phyloP scores from a whole-genome alignment of 306 rosid genomes.

The Prunus salicina region DNA sequence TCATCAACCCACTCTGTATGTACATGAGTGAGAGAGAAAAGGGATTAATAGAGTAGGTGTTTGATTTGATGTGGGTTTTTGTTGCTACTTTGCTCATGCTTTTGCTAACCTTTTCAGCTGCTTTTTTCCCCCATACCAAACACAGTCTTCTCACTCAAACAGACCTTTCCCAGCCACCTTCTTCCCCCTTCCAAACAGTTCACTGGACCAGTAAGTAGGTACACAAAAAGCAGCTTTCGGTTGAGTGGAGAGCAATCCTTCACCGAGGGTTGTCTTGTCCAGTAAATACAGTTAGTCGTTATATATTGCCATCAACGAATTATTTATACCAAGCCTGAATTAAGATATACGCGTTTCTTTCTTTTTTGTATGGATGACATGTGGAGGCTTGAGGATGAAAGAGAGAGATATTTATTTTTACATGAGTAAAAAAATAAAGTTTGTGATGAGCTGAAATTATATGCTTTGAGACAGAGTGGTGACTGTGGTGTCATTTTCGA shows the following conservation, averaged over 20 bases:
- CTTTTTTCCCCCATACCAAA: constrained; percentile 27
- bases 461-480: not conserved
- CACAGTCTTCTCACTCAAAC: constrained; percentile 17
- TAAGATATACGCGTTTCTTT: too few species aligned
- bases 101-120: constrained; percentile 45
- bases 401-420: too few species aligned
- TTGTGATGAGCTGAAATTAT: too few species aligned
- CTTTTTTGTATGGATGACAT: too few species aligned
- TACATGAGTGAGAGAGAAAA: not conserved
- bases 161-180: constrained; percentile 23
- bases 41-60: constrained; percentile 39
- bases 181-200: not conserved
- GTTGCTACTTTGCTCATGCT: constrained; percentile 47
- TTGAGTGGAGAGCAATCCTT: not conserved
- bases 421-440: too few species aligned
- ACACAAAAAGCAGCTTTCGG: not conserved
- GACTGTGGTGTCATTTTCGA: constrained; percentile 10
- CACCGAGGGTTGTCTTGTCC: not conserved
- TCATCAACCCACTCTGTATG: not conserved
- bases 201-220: not conserved
- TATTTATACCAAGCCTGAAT: not conserved
- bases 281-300: not conserved
- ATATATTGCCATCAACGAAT: too few species aligned
- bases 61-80: constrained; percentile 58
- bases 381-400: too few species aligned